phyloP scores from a whole-genome alignment of 352 stramenopile genomes.

The Pythium diclinum region DNA sequence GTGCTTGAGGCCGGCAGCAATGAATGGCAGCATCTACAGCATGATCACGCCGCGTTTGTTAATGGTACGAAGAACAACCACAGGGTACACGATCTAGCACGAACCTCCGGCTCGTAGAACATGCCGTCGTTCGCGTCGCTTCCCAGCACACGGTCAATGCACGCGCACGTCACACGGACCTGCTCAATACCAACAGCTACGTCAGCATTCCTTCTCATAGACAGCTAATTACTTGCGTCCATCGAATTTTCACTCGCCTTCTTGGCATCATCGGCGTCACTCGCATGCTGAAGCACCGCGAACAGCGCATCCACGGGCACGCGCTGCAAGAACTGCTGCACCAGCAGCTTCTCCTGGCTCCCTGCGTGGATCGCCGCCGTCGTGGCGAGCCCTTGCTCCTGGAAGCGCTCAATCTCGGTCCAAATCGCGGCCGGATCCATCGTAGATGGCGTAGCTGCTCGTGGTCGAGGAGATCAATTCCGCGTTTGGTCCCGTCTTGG shows the following conservation, averaged over 20 bases:
- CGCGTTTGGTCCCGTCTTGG: background rate
- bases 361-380: conserved; percentile 39
- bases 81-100: background rate
- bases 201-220: too few relatives aligned
- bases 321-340: conserved; percentile 61
- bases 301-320: conserved; percentile 70
- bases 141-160: conserved; percentile 72
- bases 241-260: conserved; percentile 34
- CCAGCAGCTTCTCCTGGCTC: conserved; percentile 47
- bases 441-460: conserved; percentile 2
- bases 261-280: conserved; percentile 52
- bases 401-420: conserved; percentile 61
- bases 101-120: conserved; percentile 74
- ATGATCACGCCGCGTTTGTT: background rate
- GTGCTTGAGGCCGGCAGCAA: conserved; percentile 65
- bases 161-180: conserved; percentile 70
- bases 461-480: background rate
- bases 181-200: conserved; percentile 17
- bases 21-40: conserved; percentile 65
- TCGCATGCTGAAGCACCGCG: conserved; percentile 72
- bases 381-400: conserved; percentile 54
- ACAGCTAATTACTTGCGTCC: too few relatives aligned
- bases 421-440: conserved; percentile 34
- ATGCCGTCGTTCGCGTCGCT: conserved; percentile 48
- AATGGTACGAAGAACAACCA: background rate